These are phyloP conservation scores for Exophiala sideris DNA, from an alignment of 2,329 filamentous ascomycete genomes.

Conservation along the genomic window DNA sequence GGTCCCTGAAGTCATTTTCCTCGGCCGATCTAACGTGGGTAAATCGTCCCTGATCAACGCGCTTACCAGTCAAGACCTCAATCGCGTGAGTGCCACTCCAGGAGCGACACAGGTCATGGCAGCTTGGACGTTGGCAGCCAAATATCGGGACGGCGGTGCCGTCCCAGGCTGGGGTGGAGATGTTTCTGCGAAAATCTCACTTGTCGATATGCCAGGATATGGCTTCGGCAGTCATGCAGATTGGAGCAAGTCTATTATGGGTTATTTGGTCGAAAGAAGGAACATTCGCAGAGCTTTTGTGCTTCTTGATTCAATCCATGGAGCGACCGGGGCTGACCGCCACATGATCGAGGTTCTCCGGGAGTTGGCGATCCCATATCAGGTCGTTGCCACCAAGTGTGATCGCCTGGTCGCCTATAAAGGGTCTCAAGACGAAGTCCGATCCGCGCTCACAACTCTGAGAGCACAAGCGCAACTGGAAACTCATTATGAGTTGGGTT, in stretches of 20 bases:
- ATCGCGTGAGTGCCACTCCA: slow-evolving; percentile 42
- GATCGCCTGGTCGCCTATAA: slow-evolving; percentile 52
- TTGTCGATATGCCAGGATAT: slow-evolving; percentile 71
- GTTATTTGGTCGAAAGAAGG: slow-evolving; percentile 61
- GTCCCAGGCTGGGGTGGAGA: slow-evolving; percentile 29
- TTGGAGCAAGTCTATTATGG: slow-evolving; percentile 67
- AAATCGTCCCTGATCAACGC: slow-evolving; percentile 67
- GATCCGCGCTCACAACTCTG: slow-evolving; percentile 9
- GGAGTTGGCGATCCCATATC: slow-evolving; percentile 57
- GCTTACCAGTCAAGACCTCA: slow-evolving; percentile 44
- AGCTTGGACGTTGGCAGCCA: slow-evolving; percentile 59
- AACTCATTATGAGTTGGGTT: slow-evolving; percentile 26
- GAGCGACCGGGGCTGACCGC: slow-evolving; percentile 59
- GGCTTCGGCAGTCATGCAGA: slow-evolving; percentile 58
- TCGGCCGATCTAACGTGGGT: slow-evolving; percentile 68
- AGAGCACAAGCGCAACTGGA: slow-evolving; percentile 10
- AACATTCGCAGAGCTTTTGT: slow-evolving; percentile 63
- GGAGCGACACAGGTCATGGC: slow-evolving; percentile 66
- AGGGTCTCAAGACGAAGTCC: slow-evolving; percentile 16
- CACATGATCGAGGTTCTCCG: slow-evolving; percentile 57
- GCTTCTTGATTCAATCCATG: slow-evolving; percentile 61
- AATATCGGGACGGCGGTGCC: slow-evolving; percentile 32
- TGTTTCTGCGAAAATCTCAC: slow-evolving; percentile 48
- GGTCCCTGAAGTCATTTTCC: slow-evolving; percentile 62
- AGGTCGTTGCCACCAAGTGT: slow-evolving; percentile 64